Evolutionary conservation across 768 basidiomycete genomes (phyloP), one percentile per base, ranked within the genome.

Genomic region (Tylopilus subfusipes): DNA sequence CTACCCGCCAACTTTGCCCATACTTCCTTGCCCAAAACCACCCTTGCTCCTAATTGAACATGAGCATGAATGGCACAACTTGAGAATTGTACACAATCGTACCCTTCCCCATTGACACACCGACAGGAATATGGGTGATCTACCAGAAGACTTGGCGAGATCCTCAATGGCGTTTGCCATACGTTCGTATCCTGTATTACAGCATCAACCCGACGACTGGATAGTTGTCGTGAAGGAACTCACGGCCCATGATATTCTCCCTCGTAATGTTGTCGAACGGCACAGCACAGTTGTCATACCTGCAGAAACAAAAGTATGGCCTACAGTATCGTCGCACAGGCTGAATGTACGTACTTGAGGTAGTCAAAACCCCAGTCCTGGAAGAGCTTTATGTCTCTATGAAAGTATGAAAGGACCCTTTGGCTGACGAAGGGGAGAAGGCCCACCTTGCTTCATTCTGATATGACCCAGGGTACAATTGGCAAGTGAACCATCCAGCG

Each of bases 91-190:
- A 29, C 18, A 38, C 49, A 29, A 63, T 14, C 76, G 62, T 65
- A 86, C 85, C 62, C 78, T 71, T 43, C 85, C 85, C 85, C 85
- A 87, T 61, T 86, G 76, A 64, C 85, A 87, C 18, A 87, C 63
- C 18, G 84, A 85, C 56, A 82, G 75, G 36, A 84, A 65, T 25
- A 87, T 63, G 3, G 85, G 82, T 0, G 80, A 74, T 48, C 77
- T 82, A 1, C 79, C 78, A 5, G 79, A 76, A 7, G 65, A 60
- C 56, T 75, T 64, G 27, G 81, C 73, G 14, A 84, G 71, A 38
- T 77, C 70, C 4, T 68, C 63, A 53, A 87, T 82, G 30, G 85
- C 84, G 36, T 78, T 68, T 11, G 82, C 73, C 83, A 87, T 86
- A 38, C 78, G 78, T 42, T 77, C 73, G 55, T 77, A 86, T 54